These are phyloP conservation scores for Trichophyton simii DNA, from an alignment of 2,329 filamentous ascomycete species.

Conservation along the genomic window DNA sequence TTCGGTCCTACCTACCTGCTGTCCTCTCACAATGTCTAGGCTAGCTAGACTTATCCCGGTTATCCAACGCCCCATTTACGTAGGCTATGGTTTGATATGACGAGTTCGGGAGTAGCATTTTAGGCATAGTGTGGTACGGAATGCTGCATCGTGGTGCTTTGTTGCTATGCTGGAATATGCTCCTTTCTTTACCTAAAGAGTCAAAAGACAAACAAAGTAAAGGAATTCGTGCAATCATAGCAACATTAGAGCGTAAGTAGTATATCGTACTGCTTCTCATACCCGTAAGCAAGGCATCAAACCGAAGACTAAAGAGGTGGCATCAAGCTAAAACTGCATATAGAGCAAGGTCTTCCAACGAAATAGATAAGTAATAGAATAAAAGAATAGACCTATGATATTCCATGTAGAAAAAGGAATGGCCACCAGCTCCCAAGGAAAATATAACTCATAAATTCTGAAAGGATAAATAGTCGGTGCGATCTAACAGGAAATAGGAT, in stretches of 20 bases:
- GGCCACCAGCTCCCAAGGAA: neutral
- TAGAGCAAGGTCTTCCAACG: neutral
- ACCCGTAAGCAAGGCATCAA: no score
- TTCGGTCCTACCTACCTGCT: neutral
- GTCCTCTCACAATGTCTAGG: neutral
- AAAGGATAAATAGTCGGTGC: neutral
- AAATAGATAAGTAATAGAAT: neutral
- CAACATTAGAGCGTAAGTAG: neutral
- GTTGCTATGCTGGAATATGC: neutral
- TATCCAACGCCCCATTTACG: neutral
- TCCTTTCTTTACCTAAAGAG: neutral
- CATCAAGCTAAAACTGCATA: neutral
- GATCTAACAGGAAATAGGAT: neutral
- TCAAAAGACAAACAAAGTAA: neutral
- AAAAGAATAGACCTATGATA: neutral
- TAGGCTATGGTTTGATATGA: neutral
- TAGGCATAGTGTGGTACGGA: neutral
- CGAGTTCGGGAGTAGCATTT: neutral
- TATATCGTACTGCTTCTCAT: neutral
- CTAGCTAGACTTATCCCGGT: neutral
- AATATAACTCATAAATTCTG: neutral
- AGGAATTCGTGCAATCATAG: neutral
- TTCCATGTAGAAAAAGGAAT: no score
- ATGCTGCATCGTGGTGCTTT: neutral
- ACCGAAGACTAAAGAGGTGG: neutral